Conservation (phyloP, 495 filamentous ascomycete genomes). For the Tetracladium marchalianum region DNA sequence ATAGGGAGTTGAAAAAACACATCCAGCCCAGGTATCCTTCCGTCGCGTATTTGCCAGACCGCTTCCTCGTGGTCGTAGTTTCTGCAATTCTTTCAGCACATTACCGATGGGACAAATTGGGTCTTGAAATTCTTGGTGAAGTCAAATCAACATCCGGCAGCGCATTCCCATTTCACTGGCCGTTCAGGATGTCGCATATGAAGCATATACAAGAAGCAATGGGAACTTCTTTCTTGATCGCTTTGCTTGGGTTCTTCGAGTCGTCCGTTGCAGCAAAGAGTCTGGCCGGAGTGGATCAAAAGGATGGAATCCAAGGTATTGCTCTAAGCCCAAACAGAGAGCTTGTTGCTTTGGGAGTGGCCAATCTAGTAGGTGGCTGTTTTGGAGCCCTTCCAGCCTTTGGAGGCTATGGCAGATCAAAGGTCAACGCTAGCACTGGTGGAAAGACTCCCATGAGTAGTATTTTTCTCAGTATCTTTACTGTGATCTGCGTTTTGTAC, state of each 20-base stretch:
- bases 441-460: slow-evolving; percentile 89
- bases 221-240: slow-evolving; percentile 88
- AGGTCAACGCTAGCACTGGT: slow-evolving; percentile 86
- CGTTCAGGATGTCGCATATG: slow-evolving; percentile 65
- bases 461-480: slow-evolving; percentile 72
- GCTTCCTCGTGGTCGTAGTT: slow-evolving; percentile 81
- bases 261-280: slow-evolving; percentile 96
- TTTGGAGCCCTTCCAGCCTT: slow-evolving; percentile 91
- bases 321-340: slow-evolving; percentile 86
- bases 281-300: slow-evolving; percentile 50
- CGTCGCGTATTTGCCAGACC: slow-evolving; percentile 86
- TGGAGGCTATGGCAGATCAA: slow-evolving; percentile 92
- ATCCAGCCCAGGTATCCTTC: slow-evolving; percentile 71
- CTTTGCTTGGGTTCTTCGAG: slow-evolving; percentile 95
- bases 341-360: slow-evolving; percentile 81
- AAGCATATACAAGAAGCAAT: slow-evolving; percentile 77
- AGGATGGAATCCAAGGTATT: slow-evolving; percentile 60
- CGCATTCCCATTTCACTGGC: slow-evolving; percentile 75
- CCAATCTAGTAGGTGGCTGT: slow-evolving; percentile 82
- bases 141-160: slow-evolving; percentile 58
- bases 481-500: slow-evolving; percentile 67
- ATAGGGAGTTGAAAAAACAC: slow-evolving; percentile 63
- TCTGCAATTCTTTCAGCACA: slow-evolving; percentile 71
- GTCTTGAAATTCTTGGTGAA: slow-evolving; percentile 75
- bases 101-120: slow-evolving; percentile 71